Conservation (phyloP, 495 filamentous ascomycete genomes). For the Daldinia vernicosa region DNA sequence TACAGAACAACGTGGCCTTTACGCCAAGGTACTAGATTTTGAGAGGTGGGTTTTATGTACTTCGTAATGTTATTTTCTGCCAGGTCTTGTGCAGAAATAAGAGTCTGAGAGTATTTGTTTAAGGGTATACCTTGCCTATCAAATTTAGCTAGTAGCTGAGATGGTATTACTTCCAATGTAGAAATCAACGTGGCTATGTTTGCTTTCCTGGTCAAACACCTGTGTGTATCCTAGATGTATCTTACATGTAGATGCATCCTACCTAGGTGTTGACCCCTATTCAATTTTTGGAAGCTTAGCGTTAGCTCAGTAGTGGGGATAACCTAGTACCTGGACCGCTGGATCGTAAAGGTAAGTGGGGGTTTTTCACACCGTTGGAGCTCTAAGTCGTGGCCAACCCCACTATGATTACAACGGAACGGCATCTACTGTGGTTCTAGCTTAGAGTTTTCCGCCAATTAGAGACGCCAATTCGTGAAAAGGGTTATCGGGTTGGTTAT, state of each 20-base stretch:
- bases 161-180: not conserved
- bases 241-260: not conserved
- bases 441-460: slow-evolving; percentile 29
- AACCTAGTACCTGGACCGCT: not conserved
- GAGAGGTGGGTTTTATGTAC: slow-evolving; percentile 22
- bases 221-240: not conserved
- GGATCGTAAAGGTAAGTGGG: not conserved
- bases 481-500: slow-evolving; percentile 17
- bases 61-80: not conserved
- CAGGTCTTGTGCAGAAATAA: slow-evolving; percentile 1
- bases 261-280: slow-evolving; percentile 12
- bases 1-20: slow-evolving; percentile 14
- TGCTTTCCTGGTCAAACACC: not conserved
- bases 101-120: slow-evolving; percentile 4
- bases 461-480: slow-evolving; percentile 31
- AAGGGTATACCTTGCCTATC: not conserved
- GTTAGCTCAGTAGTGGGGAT: not conserved
- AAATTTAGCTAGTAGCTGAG: not conserved
- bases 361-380: slow-evolving; percentile 12
- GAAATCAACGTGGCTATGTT: not conserved
- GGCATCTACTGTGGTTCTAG: slow-evolving; percentile 33
- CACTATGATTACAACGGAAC: slow-evolving; percentile 39
- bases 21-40: slow-evolving; percentile 22
- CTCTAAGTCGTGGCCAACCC: slow-evolving; percentile 2
- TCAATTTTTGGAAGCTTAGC: slow-evolving; percentile 15